A percentile compares a stretch with the other conserved stretches of the same genome.
Conservation (phyloP, 768 basidiomycete species). For the Hydnomerulius pinastri region DNA sequence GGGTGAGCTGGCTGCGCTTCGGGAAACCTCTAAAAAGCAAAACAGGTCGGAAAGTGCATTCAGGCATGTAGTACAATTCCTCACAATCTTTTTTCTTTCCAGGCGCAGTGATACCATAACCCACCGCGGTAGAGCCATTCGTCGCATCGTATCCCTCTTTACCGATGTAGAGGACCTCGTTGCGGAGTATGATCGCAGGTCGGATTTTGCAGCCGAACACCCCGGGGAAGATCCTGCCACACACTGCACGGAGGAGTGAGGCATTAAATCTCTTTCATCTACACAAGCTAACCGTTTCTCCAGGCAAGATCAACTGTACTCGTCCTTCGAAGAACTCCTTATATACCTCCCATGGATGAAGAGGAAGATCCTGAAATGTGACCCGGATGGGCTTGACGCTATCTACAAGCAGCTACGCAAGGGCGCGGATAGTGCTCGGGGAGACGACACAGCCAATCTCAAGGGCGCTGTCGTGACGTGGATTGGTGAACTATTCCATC, state of each 20-base stretch:
- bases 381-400: not conserved
- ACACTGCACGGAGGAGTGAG: constrained; percentile 10
- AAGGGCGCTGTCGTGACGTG: constrained; percentile 2
- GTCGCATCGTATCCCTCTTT: constrained; percentile 1
- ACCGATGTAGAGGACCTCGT: constrained; percentile 10
- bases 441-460: constrained; percentile 7
- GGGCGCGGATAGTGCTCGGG: constrained; percentile 10
- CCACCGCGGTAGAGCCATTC: too few relatives aligned
- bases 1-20: too few relatives aligned
- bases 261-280: not conserved
- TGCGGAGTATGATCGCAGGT: constrained; percentile 4
- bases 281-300: not conserved
- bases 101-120: too few relatives aligned
- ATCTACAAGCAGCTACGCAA: not conserved
- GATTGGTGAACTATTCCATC: not conserved
- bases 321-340: not conserved
- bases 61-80: too few relatives aligned
- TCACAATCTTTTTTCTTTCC: too few relatives aligned
- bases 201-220: not conserved
- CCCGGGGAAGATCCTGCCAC: too few relatives aligned
- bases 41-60: too few relatives aligned
- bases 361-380: not conserved
- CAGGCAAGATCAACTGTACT: constrained; percentile 3
- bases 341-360: not conserved
- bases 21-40: too few relatives aligned